Percentiles rank a stretch among this genome's conserved stretches.
Evolutionary conservation across 2,329 filamentous ascomycete genomes (phyloP).

Genomic region (Ambrosiella xylebori): DNA sequence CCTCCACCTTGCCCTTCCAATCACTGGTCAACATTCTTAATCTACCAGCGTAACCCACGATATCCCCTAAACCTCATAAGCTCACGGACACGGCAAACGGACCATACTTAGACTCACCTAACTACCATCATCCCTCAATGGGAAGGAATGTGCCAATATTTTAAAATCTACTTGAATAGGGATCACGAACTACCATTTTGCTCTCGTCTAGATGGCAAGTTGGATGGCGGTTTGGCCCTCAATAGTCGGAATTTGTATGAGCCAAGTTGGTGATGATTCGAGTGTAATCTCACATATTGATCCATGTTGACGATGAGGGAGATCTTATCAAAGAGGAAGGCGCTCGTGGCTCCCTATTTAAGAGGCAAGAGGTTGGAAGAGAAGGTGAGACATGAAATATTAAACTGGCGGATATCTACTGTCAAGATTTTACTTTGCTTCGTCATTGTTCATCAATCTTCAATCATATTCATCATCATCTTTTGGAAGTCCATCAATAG

Average conservation of each 20-base stretch:
- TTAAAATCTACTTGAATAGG: background rate
- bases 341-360: background rate
- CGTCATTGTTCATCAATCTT: background rate
- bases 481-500: background rate
- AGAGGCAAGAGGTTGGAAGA: background rate
- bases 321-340: background rate
- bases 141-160: conserved; percentile 2
- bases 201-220: background rate
- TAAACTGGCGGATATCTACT: background rate
- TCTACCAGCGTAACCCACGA: too few species aligned
- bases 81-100: too few species aligned
- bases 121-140: background rate
- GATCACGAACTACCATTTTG: background rate
- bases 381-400: background rate
- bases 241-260: background rate
- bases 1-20: too few species aligned
- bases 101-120: too few species aligned
- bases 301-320: background rate
- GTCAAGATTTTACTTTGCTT: background rate
- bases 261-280: background rate
- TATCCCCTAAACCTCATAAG: too few species aligned
- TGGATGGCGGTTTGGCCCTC: background rate
- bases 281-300: background rate
- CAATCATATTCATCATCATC: background rate
- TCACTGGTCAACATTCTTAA: too few species aligned